These are phyloP conservation scores for Blastobotrys apis DNA, from an alignment of 1,139 yeast genomes.

Conservation along the genomic window DNA sequence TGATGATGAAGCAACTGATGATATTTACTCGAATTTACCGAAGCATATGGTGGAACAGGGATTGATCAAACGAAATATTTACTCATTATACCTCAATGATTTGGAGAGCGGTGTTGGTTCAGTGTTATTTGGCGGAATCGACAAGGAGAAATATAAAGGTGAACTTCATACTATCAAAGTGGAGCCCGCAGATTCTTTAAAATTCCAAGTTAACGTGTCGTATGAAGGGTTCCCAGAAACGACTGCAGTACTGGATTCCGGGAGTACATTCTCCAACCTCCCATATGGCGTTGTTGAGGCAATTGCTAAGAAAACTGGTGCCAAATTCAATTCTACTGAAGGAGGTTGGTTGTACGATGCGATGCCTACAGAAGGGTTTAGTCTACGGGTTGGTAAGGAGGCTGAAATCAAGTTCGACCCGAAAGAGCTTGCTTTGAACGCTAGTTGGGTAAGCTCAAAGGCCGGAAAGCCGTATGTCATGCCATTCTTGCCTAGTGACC, in stretches of 20 bases:
- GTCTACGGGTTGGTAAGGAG: constrained; percentile 41
- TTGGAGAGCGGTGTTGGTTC: constrained; percentile 42
- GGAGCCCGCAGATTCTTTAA: constrained; percentile 11
- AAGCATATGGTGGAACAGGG: constrained; percentile 45
- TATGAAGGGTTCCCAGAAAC: constrained; percentile 17
- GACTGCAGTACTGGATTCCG: constrained; percentile 32
- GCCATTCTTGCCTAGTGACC: constrained; percentile 43
- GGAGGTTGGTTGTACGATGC: constrained; percentile 19
- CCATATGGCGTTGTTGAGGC: constrained; percentile 24
- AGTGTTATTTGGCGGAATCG: constrained; percentile 59
- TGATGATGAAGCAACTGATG: constrained; percentile 12
- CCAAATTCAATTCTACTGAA: constrained; percentile 16
- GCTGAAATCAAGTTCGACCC: constrained; percentile 41
- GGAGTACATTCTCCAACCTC: constrained; percentile 31
- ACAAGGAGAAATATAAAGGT: constrained; percentile 49
- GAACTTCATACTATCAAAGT: constrained; percentile 34
- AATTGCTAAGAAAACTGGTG: constrained; percentile 27
- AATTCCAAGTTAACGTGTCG: constrained; percentile 14
- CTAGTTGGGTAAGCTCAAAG: constrained; percentile 12
- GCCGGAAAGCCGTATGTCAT: constrained; percentile 19
- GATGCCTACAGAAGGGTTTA: constrained; percentile 20
- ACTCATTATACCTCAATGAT: constrained; percentile 49
- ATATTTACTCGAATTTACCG: constrained; percentile 42
- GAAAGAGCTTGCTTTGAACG: constrained; percentile 31
- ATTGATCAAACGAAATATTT: constrained; percentile 43